Evolutionary conservation across 2,329 filamentous ascomycete species (phyloP).

Genomic region (Monosporascus sp.): DNA sequence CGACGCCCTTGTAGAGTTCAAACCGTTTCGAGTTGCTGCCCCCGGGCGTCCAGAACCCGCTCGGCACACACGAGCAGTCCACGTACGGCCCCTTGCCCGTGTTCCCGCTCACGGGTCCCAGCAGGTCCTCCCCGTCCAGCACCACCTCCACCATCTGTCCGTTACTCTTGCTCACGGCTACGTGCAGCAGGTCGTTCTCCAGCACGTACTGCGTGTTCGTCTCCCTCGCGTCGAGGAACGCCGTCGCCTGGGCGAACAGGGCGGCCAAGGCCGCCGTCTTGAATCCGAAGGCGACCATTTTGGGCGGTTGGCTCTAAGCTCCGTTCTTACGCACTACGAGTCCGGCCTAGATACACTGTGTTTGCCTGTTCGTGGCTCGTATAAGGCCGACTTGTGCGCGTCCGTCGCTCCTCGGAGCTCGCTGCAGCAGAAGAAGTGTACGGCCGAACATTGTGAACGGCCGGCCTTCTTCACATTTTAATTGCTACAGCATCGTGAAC

Average conservation of each 20-base stretch:
- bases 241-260: neutral
- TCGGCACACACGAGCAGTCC: slow-evolving; percentile 56
- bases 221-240: neutral
- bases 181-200: slow-evolving; percentile 3
- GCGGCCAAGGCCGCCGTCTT: neutral
- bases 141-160: slow-evolving; percentile 30
- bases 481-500: too few relatives aligned
- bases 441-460: too few relatives aligned
- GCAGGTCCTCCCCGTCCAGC: slow-evolving; percentile 41
- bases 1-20: slow-evolving; percentile 44
- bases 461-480: too few relatives aligned
- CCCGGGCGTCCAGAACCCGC: slow-evolving; percentile 55
- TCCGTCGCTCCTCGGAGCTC: too few relatives aligned
- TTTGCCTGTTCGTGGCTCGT: too few relatives aligned
- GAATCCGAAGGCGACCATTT: neutral
- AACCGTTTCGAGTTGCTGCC: slow-evolving; percentile 37
- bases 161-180: slow-evolving; percentile 30
- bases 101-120: slow-evolving; percentile 38
- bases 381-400: too few relatives aligned
- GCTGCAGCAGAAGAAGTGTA: too few relatives aligned
- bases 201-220: neutral
- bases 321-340: too few relatives aligned
- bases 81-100: slow-evolving; percentile 52
- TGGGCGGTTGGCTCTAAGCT: neutral
- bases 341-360: too few relatives aligned